Percentiles rank a stretch among this genome's conserved stretches.
Evolutionary conservation across 495 filamentous ascomycete genomes (phyloP).

Genomic region (Annulohypoxylon stygium): DNA sequence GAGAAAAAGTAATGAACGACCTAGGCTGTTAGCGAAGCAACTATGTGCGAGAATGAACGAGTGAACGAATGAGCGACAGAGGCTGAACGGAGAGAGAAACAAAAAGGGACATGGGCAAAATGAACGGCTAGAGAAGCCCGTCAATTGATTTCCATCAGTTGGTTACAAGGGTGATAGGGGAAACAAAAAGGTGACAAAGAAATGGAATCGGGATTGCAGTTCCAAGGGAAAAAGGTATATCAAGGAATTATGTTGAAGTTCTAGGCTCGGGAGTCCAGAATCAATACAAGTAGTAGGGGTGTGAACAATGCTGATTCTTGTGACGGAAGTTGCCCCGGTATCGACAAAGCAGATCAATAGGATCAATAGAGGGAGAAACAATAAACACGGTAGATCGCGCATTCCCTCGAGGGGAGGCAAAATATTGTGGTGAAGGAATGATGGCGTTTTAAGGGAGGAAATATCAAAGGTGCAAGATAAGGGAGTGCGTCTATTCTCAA

Average conservation of each 20-base stretch:
- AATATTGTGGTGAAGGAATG: conserved; percentile 47
- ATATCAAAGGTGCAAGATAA: conserved; percentile 34
- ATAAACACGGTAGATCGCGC: conserved; percentile 38
- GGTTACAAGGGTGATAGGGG: conserved; percentile 14
- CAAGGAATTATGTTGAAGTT: conserved; percentile 34
- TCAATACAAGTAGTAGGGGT: conserved; percentile 18
- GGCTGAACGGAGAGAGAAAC: conserved; percentile 36
- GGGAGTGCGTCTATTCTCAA: conserved; percentile 23
- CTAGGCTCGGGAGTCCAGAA: conserved; percentile 15
- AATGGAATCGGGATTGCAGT: conserved; percentile 20
- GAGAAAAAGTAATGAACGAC: conserved; percentile 35
- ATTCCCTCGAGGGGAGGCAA: conserved; percentile 23
- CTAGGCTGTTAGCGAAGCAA: conserved; percentile 36
- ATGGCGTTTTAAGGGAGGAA: conserved; percentile 40
- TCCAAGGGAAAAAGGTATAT: conserved; percentile 24
- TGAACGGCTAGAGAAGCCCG: conserved; percentile 9
- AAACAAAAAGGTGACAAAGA: conserved; percentile 39
- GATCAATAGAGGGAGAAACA: conserved; percentile 26
- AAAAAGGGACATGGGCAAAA: conserved; percentile 35
- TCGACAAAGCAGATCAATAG: conserved; percentile 1
- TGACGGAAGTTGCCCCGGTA: conserved; percentile 39
- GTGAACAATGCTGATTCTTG: conserved; percentile 22
- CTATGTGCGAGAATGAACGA: conserved; percentile 26
- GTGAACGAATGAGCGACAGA: conserved; percentile 30
- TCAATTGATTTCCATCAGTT: conserved; percentile 35